A percentile compares a stretch with the other conserved stretches of the same genome.
phyloP scores from a whole-genome alignment of 2,329 filamentous ascomycete species.

The Westerdykella ornata region DNA sequence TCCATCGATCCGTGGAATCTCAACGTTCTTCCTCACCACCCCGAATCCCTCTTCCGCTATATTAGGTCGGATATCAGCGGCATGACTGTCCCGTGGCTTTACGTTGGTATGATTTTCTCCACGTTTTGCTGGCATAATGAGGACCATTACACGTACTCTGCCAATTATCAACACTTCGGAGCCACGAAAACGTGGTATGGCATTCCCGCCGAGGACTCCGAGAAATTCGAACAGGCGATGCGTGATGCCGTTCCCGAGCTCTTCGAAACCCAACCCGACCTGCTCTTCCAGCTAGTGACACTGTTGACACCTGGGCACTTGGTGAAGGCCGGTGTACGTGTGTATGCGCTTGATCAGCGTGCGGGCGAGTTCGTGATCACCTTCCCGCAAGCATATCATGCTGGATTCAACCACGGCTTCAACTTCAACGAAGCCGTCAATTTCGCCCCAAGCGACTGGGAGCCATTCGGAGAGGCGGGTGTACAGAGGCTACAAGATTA shows the following conservation, averaged over 20 bases:
- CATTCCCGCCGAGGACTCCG: conserved; percentile 85
- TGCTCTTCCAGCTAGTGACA: conserved; percentile 96
- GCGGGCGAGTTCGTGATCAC: conserved; percentile 95
- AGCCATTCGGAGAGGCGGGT: conserved; percentile 79
- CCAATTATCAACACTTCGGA: conserved; percentile 97
- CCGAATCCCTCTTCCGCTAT: conserved; percentile 88
- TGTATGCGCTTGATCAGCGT: conserved; percentile 91
- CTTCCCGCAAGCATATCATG: conserved; percentile 94
- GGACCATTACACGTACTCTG: conserved; percentile 94
- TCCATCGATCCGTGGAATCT: conserved; percentile 92
- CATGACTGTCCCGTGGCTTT: conserved; percentile 99
- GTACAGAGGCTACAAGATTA: conserved; percentile 83
- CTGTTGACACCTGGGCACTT: conserved; percentile 88
- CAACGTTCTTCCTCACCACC: conserved; percentile 82
- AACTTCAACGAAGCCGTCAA: conserved; percentile 99
- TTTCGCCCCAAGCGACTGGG: conserved; percentile 93
- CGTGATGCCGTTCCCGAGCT: conserved; percentile 88
- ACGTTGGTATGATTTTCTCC: conserved; percentile 98
- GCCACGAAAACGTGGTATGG: conserved; percentile 99
- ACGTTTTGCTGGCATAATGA: conserved; percentile 99
- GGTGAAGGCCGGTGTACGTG: conserved; percentile 83
- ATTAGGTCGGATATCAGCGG: conserved; percentile 98
- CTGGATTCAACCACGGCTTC: conserved; percentile 95
- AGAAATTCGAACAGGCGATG: conserved; percentile 95
- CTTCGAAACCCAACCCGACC: conserved; percentile 93